A percentile compares a stretch with the other conserved stretches of the same genome.
These are phyloP conservation scores for Rubia yunnanensis DNA, from an alignment of 257 asterid species.

Conservation along the genomic window DNA sequence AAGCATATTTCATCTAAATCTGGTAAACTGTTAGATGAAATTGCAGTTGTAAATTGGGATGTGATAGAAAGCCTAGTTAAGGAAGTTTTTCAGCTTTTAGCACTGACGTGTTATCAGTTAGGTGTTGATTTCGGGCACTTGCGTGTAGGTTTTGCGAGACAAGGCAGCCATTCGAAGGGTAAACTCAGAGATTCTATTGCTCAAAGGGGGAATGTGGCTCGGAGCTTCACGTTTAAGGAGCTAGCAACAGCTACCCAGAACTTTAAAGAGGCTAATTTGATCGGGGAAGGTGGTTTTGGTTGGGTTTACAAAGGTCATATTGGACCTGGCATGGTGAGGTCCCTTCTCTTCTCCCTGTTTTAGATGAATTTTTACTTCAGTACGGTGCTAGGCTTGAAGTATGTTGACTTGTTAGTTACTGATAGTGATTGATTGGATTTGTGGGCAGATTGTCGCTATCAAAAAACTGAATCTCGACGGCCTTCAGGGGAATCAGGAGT, in stretches of 20 bases:
- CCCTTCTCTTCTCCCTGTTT: conserved; percentile 1
- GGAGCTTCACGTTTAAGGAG: conserved; percentile 68
- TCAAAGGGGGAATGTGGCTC: conserved; percentile 42
- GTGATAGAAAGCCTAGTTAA: too few species aligned
- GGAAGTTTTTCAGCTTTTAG: too few species aligned
- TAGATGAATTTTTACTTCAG: background rate
- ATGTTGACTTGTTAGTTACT: background rate
- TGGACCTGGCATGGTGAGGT: conserved; percentile 54
- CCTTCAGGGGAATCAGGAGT: conserved; percentile 84
- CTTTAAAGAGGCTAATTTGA: conserved; percentile 58
- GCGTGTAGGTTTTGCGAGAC: conserved; percentile 29
- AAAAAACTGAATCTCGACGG: conserved; percentile 86
- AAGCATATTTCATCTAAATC: background rate
- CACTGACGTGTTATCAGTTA: too few species aligned
- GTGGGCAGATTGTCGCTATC: conserved; percentile 63
- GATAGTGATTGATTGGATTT: conserved; percentile 7
- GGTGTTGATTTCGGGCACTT: conserved; percentile 9
- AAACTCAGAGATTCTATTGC: conserved; percentile 25
- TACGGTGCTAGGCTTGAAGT: background rate
- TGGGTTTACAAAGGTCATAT: conserved; percentile 68
- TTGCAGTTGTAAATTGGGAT: too few species aligned
- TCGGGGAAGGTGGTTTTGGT: conserved; percentile 91
- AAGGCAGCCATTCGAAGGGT: conserved; percentile 26
- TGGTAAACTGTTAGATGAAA: too few species aligned
- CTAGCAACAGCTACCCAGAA: conserved; percentile 70